Percentiles rank a stretch among this genome's conserved stretches.
These are phyloP conservation scores for Corynespora cassiicola DNA, from an alignment of 2,329 filamentous ascomycete genomes.

Conservation along the genomic window DNA sequence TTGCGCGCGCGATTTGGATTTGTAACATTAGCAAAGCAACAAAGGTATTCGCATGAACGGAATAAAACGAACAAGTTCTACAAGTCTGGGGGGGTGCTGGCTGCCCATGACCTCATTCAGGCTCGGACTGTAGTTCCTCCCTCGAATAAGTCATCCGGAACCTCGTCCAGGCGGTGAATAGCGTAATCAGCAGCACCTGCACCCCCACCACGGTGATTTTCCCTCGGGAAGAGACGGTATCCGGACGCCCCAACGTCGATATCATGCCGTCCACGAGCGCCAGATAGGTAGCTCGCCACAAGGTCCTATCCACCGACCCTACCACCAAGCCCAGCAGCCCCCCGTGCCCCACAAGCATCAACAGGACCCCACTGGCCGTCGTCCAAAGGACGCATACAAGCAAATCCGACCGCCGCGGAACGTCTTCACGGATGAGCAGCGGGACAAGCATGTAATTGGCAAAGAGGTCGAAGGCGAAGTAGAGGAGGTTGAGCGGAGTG, in stretches of 20 bases:
- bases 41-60: no score
- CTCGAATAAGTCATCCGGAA: no score
- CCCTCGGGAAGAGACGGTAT: conserved; percentile 15
- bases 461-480: conserved; percentile 15
- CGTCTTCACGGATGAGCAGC: conserved; percentile 14
- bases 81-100: no score
- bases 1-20: no score
- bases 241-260: conserved; percentile 16
- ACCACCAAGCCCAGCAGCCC: conserved; percentile 7
- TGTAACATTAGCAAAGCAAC: no score
- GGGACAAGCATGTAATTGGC: conserved; percentile 12
- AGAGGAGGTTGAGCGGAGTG: conserved; percentile 14
- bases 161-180: no score
- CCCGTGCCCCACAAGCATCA: conserved; percentile 7
- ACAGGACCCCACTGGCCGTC: conserved; percentile 8
- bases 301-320: conserved; percentile 9
- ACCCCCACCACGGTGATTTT: conserved; percentile 12
- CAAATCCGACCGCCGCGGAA: conserved; percentile 20
- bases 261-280: conserved; percentile 28
- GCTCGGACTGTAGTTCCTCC: no score
- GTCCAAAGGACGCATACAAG: conserved; percentile 13
- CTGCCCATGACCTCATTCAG: no score
- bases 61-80: no score
- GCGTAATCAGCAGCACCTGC: conserved; percentile 12
- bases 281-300: conserved; percentile 20